Evolutionary conservation across 345 rosid genomes (phyloP).

Genomic region (Arabidopsis arenosa): DNA sequence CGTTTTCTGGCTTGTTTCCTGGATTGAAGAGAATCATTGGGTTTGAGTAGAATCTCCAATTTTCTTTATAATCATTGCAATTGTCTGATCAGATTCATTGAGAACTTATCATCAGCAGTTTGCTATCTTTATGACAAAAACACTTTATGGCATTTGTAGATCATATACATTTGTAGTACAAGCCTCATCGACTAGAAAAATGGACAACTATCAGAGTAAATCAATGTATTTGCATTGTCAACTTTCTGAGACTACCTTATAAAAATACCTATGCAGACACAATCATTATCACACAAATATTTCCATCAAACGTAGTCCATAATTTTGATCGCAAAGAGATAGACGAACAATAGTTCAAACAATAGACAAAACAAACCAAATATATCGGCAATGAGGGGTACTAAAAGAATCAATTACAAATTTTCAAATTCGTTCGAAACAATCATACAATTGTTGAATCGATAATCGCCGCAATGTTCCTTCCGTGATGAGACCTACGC

Average conservation of each 20-base stretch:
- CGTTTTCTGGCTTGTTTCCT: slow-evolving; percentile 53
- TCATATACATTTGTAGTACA: not conserved
- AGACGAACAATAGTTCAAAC: too few relatives aligned
- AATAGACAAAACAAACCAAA: too few relatives aligned
- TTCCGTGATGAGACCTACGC: not conserved
- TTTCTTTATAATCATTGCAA: not conserved
- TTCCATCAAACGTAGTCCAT: too few relatives aligned
- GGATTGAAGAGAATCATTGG: slow-evolving; percentile 72
- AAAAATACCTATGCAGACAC: too few relatives aligned
- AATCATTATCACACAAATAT: too few relatives aligned
- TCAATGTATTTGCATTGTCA: too few relatives aligned
- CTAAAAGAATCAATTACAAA: too few relatives aligned
- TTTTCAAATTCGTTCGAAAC: not conserved
- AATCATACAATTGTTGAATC: not conserved
- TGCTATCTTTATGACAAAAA: slow-evolving; percentile 10
- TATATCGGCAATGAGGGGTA: too few relatives aligned
- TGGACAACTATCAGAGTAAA: too few relatives aligned
- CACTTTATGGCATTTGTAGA: not conserved
- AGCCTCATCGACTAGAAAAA: too few relatives aligned
- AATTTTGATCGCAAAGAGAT: too few relatives aligned
- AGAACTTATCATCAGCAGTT: not conserved
- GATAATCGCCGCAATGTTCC: not conserved
- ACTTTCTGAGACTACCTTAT: too few relatives aligned
- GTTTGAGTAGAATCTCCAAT: slow-evolving; percentile 44
- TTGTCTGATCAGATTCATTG: not conserved